Evolutionary conservation across 31 red algal species (phyloP).

Genomic region (Bonnemaisonia californica): DNA sequence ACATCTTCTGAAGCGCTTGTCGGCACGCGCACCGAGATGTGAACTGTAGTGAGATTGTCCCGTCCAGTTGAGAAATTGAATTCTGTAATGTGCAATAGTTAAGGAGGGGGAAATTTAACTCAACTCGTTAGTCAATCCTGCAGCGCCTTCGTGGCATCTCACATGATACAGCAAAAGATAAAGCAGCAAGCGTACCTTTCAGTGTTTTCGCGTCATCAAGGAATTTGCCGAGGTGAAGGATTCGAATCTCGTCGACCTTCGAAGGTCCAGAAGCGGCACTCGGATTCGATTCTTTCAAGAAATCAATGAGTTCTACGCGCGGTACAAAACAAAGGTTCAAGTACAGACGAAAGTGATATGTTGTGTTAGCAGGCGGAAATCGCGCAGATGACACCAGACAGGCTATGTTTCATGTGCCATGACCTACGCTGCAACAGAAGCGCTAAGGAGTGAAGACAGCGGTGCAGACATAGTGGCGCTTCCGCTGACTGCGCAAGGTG

Average conservation of each 20-base stretch:
- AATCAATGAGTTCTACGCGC: constrained; percentile 36
- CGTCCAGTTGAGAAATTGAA: constrained; percentile 36
- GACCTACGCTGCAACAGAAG: neutral
- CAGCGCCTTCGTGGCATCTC: no score
- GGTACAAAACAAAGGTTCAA: neutral
- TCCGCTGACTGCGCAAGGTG: no score
- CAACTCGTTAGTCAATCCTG: no score
- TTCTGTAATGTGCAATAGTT: constrained; percentile 27
- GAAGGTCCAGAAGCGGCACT: constrained; percentile 22
- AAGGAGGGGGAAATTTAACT: no score
- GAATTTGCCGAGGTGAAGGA: constrained; percentile 68
- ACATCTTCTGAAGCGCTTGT: constrained; percentile 42
- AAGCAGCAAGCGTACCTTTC: constrained; percentile 30
- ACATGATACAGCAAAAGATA: no score
- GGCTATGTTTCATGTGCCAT: no score
- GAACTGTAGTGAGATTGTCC: constrained; percentile 54
- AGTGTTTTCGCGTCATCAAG: constrained; percentile 54
- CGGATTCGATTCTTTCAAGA: constrained; percentile 40
- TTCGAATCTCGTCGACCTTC: constrained; percentile 48
- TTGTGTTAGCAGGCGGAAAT: neutral
- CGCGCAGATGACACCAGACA: no score
- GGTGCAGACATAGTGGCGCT: no score
- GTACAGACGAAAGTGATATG: neutral
- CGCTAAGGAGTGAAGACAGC: neutral
- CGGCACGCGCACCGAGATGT: constrained; percentile 47